Base-by-base conservation (phyloP, 257 asterid genomes). In the Scutellaria baicalensis region DNA sequence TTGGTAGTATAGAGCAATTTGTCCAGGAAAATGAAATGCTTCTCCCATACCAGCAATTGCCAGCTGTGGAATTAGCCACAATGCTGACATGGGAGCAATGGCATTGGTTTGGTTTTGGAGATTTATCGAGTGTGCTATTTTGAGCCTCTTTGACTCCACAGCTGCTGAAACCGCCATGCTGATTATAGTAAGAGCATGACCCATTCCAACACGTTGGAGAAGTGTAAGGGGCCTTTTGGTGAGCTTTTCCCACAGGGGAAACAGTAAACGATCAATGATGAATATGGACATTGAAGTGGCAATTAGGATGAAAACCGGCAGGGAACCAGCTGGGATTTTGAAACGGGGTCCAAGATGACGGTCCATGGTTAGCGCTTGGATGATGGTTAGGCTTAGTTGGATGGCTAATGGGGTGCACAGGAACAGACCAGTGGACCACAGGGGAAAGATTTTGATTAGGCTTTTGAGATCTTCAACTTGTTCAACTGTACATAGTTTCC, bases 331-430 rank as follows among this genome's bases (percentile, higher is more conserved):
- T 3, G 96, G 96, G 73, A 85, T 52, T 57, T 79, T 56, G 85
- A 88, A 82, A 38, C 18, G 70, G 11, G 84, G 16, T 12, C 86
- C 85, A 0, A 85, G 18, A 16, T 36, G 85, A 6, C 95, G 91
- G 56, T 90, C 88, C 93, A 83, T 90, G 75, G 83, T 70, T 18
- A 90, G 73, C 5, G 97, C 97, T 55, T 90, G 94, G 81, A 91
- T 64, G 21, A 84, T 42, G 9, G 86, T 35, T 59, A 91, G 13
- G 48, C 94, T 86, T 1, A 77, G 42, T 36, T 85, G 96, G 64
- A 91, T 75, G 66, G 83, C 94, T 21, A 88, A 47, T 2, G 93
- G 97, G 31, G 74, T 85, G 80, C 87, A 76, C 31, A 91, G 62
- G 61, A 85, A 80, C 21, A 91, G 21, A 1, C 97, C 92, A 10